Evolutionary conservation across 2,329 filamentous ascomycete genomes (phyloP), one percentile per base, ranked within the genome.

Genomic region (Tolypocladium endophyticum): DNA sequence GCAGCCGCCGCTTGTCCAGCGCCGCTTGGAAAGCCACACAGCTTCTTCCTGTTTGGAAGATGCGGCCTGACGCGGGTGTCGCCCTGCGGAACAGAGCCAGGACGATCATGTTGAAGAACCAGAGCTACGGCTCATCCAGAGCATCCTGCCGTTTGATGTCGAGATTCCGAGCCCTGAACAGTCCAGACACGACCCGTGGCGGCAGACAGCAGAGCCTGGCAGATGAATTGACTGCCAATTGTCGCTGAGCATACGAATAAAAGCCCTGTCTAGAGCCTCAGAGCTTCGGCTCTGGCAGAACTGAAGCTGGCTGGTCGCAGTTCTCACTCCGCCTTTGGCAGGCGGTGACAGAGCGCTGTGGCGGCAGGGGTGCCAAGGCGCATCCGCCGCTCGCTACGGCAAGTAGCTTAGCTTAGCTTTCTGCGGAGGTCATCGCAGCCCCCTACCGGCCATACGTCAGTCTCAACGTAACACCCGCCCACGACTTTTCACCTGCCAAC

Each of bases 51-150:
- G 53, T 45, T 33, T 50, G 41, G 20, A 58, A 57, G n/a, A 56
- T 4, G 30, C 33, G 18, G 28, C 55, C 47, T 11, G n/a, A 33
- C 14, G 60, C 50, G 50, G 52, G 60, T 6, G 28, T 35, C 30
- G 41, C 55, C 52, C 57, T 58, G n/a, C 60, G 64, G 43, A 60
- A 61, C 3, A 64, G 58, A 20, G 59, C 53, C 36, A 62, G 25
- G 28, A 57, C 55, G 53, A 64, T 60, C 64, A 66, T 66, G 59
- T 30, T 59, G 52, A 35, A 2, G 25, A n/a, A 23, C 14, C 30
- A 43, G 20, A 12, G 38, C 30, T 25, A 45, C 38, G 43, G 36
- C 38, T 33, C 25, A n/a, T 43, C 16, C 20, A 43, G 38, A 28
- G 39, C 39, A 41, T 56, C 25, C 39, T 45, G 38, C 16, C 38